These are phyloP conservation scores for Microsporum canis DNA, from an alignment of 2,329 filamentous ascomycete genomes.

Conservation along the genomic window DNA sequence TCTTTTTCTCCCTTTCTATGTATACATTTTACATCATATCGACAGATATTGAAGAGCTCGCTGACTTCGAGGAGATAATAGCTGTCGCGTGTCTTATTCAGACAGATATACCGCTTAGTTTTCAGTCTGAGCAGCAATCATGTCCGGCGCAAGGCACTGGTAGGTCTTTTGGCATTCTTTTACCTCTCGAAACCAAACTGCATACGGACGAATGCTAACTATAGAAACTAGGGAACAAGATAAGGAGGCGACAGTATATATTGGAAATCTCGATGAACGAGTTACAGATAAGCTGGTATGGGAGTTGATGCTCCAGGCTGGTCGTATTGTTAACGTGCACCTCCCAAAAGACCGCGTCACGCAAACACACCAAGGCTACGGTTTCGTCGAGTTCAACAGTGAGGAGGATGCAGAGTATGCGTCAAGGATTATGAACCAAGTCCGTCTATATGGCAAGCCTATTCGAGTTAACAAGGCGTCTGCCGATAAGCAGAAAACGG, in stretches of 20 bases:
- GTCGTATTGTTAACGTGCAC: conserved; percentile 95
- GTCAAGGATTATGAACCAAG: conserved; percentile 89
- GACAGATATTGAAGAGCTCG: not conserved
- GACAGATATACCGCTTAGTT: not conserved
- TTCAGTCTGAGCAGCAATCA: conserved; percentile 23
- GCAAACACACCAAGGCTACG: conserved; percentile 92
- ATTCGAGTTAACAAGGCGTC: conserved; percentile 90
- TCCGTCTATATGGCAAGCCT: conserved; percentile 84
- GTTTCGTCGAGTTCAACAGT: conserved; percentile 95
- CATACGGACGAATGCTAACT: conserved; percentile 13
- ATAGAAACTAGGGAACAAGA: conserved; percentile 66
- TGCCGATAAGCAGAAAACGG: conserved; percentile 86
- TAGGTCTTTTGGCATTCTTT: conserved; percentile 29
- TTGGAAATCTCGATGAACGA: conserved; percentile 96
- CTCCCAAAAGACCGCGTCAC: conserved; percentile 97
- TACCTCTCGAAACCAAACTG: too few relatives aligned
- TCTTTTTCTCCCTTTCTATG: not conserved
- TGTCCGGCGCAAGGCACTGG: conserved; percentile 69
- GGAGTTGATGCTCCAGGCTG: conserved; percentile 97
- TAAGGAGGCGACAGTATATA: conserved; percentile 95
- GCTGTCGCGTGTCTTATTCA: not conserved
- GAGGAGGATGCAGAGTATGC: conserved; percentile 96
- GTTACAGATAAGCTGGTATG: conserved; percentile 82
- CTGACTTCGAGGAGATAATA: not conserved
- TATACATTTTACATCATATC: not conserved